These are phyloP conservation scores for Microcos paniculata DNA, from an alignment of 345 rosid species.

Conservation along the genomic window DNA sequence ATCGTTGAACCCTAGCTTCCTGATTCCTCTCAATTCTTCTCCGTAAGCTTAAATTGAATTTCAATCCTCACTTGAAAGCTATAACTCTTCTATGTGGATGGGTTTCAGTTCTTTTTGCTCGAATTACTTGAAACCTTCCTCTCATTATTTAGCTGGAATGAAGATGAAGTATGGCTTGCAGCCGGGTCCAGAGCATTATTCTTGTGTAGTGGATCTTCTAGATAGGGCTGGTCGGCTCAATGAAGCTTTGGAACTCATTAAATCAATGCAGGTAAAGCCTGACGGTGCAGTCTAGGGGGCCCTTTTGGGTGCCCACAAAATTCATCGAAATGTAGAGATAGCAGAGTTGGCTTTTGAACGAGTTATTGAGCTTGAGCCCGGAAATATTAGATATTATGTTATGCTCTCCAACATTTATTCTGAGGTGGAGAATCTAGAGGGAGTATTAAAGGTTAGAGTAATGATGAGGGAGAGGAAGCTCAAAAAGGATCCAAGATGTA, in stretches of 20 bases:
- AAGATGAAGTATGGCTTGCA: constrained; percentile 45
- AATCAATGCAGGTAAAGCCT: constrained; percentile 54
- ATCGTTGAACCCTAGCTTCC: constrained; percentile 93
- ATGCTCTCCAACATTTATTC: constrained; percentile 75
- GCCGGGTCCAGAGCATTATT: constrained; percentile 76
- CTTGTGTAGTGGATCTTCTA: constrained; percentile 83
- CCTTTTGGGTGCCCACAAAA: constrained; percentile 86
- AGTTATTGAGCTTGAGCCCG: constrained; percentile 63
- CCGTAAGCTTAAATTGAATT: constrained; percentile 39
- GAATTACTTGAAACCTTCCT: constrained; percentile 83
- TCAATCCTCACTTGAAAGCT: neutral
- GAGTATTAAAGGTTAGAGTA: constrained; percentile 52
- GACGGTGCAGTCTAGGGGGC: constrained; percentile 96
- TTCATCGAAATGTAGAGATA: constrained; percentile 63
- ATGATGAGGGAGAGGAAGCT: constrained; percentile 78
- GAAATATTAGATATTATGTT: constrained; percentile 81
- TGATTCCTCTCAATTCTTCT: constrained; percentile 68
- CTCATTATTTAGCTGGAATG: constrained; percentile 57
- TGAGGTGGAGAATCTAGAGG: constrained; percentile 49
- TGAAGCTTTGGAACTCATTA: constrained; percentile 58
- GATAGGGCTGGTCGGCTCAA: constrained; percentile 78
- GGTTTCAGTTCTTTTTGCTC: constrained; percentile 57
- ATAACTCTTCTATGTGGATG: constrained; percentile 49
- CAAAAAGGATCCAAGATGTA: constrained; percentile 85
- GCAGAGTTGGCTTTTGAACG: constrained; percentile 80